A percentile compares a stretch with the other conserved stretches of the same genome.
phyloP scores from a whole-genome alignment of 1,284 basidiomycete species.

The Gomphus sp. region DNA sequence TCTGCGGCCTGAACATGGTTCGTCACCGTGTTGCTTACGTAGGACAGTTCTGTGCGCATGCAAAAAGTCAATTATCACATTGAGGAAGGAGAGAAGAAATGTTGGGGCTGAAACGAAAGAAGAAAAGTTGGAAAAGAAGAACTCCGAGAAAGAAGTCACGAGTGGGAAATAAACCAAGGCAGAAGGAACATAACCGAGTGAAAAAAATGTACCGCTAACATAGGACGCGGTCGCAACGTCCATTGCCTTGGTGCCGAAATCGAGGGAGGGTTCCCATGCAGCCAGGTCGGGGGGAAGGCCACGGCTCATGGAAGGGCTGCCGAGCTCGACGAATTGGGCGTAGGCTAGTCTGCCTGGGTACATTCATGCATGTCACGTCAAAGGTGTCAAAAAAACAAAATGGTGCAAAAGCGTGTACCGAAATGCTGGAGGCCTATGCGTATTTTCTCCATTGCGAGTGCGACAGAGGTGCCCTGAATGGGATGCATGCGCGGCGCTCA shows the following conservation, averaged over 20 bases:
- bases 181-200: background rate
- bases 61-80: background rate
- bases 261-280: slow-evolving; percentile 24
- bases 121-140: no score
- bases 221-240: slow-evolving; percentile 30
- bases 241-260: slow-evolving; percentile 32
- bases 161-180: no score
- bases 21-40: slow-evolving; percentile 31
- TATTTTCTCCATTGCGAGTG: slow-evolving; percentile 31
- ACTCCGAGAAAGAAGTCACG: no score
- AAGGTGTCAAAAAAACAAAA: background rate
- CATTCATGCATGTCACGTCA: no score
- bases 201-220: slow-evolving; percentile 17
- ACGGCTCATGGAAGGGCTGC: slow-evolving; percentile 27
- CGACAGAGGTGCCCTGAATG: slow-evolving; percentile 23
- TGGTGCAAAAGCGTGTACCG: slow-evolving; percentile 15
- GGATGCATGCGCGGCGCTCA: no score
- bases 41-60: slow-evolving; percentile 23
- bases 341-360: slow-evolving; percentile 20
- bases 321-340: slow-evolving; percentile 31
- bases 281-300: slow-evolving; percentile 26
- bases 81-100: no score
- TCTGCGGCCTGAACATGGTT: slow-evolving; percentile 26
- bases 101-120: no score
- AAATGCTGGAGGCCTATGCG: slow-evolving; percentile 28